Evolutionary conservation across 2,329 filamentous ascomycete genomes (phyloP), one percentile per base, ranked within the genome.

Genomic region (Monilinia aucupariae): DNA sequence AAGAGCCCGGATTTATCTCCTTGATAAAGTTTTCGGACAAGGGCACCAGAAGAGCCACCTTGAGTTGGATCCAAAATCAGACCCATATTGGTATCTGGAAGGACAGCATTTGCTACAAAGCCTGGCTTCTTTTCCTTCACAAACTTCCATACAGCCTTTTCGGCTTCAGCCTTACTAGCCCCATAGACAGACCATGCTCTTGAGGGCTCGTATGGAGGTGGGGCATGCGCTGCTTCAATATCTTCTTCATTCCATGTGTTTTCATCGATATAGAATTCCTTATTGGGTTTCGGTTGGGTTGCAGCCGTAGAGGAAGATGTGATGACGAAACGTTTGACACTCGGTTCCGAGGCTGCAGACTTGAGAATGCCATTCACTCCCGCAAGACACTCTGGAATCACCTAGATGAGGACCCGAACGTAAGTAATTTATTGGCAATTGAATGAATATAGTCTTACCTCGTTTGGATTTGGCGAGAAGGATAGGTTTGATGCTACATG

Each of bases 61-160:
- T 66, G 64, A 2, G 59, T 37, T 17, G 64, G 59, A 41, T 55
- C 59, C 47, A 70, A 37, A 17, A 69, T 43, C 12, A 61, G 27
- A 0, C 70, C 71, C 22, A 67, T 62, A 32, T 58, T 66, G 1
- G 48, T 25, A 45, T 67, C 61, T 0, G 71, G 71, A 10, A 70
- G 43, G 7, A 72, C 71, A 64, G 52, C n/a, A 61, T 73, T 75
- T 2, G 72, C 64, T 0, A 69, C 65, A 10, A 75, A 68, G 0
- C 64, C 65, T 17, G 68, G 73, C 4, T 71, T 73, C 41, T 73
- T 60, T 53, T 76, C 71, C 30, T 73, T 64, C 4, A 73, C 62
- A 45, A 73, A 79, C 27, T 76, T 73, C 77, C 78, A 79, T 4
- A 75, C 43, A 1, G 70, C 74, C 61, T 74, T 69, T 56, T 80